These are phyloP conservation scores for Jackrogersella multiformis DNA, from an alignment of 495 filamentous ascomycete species.

Conservation along the genomic window DNA sequence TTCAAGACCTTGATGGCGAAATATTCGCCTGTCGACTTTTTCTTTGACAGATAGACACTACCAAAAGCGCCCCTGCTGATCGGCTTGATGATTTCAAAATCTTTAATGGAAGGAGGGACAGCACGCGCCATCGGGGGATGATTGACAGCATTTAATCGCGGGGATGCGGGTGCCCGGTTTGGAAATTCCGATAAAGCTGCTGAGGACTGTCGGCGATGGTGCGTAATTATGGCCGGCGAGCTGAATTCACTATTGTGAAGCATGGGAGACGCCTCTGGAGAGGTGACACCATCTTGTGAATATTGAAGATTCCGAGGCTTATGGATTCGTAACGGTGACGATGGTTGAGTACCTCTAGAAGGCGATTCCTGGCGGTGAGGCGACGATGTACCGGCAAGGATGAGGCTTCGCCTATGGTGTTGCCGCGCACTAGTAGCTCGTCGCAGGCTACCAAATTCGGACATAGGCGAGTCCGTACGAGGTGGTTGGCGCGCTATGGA, in stretches of 20 bases:
- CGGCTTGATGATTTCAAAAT: constrained; percentile 99
- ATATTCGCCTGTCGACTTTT: constrained; percentile 97
- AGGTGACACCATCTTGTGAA: constrained; percentile 77
- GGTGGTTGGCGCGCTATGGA: constrained; percentile 70
- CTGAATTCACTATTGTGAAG: constrained; percentile 81
- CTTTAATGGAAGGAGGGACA: constrained; percentile 93
- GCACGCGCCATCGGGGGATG: constrained; percentile 79
- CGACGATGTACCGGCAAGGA: constrained; percentile 76
- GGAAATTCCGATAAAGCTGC: constrained; percentile 76
- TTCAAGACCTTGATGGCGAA: constrained; percentile 98
- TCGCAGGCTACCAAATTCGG: constrained; percentile 76
- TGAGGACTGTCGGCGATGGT: constrained; percentile 93
- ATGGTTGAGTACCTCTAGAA: constrained; percentile 73
- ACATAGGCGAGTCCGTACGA: constrained; percentile 89
- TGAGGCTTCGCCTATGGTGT: constrained; percentile 82
- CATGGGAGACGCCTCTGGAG: constrained; percentile 89
- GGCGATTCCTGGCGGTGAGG: constrained; percentile 89
- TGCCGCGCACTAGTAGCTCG: constrained; percentile 75
- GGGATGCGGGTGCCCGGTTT: constrained; percentile 77
- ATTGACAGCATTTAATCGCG: constrained; percentile 76
- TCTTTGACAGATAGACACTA: constrained; percentile 96
- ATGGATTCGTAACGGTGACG: constrained; percentile 85
- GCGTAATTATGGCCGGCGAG: constrained; percentile 69
- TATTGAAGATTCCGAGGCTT: constrained; percentile 81
- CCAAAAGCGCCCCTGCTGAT: constrained; percentile 99